Evolutionary conservation across 164 flowering plant species (phyloP), one percentile per base, ranked within the genome.

Genomic region (Brasenia schreberi): DNA sequence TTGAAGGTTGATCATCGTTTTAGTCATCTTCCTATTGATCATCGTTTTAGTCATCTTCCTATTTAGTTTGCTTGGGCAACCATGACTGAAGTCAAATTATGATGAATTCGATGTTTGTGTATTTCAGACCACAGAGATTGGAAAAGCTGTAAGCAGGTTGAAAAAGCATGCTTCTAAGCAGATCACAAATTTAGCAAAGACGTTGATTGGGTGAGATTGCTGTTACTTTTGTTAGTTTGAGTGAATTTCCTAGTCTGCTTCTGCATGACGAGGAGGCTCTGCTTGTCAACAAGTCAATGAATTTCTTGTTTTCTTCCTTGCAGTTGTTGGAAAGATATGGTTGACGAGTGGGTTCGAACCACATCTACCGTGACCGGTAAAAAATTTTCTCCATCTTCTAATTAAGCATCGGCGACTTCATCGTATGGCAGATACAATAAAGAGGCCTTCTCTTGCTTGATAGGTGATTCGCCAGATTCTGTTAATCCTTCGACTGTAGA

Each of bases 51-150:
- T 61, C 18, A 18, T 42, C 43, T 17, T 64, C n/a, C 17, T 42
- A 11, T 42, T 64, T 16, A 42, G 19, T 18, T 11, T 5, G 18
- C 56, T 9, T 9, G 10, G 56, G 56, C 56, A 9, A 14, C 56
- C 56, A 49, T 49, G 0, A 49, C 4, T 49, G 56, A 49, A 49
- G 56, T 49, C 12, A 14, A 49, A 49, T 14, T 33, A 33, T 14
- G 56, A 49, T 49, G 56, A 49, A 49, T 49, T 49, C 16, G 39
- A 33, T 5, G 56, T 64, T 67, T 17, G 18, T 39, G 42, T 62
- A 42, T 19, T 18, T 67, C 89, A 94, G 99, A 79, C 81, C 23
- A 91, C 99, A 2, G 93, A 85, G 76, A 91, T 94, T 73, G 99
- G 99, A 60, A 94, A 84, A 79, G 81, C 92, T 58, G 99, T 94